These are phyloP conservation scores for Alternaria brassicicola DNA, from an alignment of 2,329 filamentous ascomycete species.

Conservation along the genomic window DNA sequence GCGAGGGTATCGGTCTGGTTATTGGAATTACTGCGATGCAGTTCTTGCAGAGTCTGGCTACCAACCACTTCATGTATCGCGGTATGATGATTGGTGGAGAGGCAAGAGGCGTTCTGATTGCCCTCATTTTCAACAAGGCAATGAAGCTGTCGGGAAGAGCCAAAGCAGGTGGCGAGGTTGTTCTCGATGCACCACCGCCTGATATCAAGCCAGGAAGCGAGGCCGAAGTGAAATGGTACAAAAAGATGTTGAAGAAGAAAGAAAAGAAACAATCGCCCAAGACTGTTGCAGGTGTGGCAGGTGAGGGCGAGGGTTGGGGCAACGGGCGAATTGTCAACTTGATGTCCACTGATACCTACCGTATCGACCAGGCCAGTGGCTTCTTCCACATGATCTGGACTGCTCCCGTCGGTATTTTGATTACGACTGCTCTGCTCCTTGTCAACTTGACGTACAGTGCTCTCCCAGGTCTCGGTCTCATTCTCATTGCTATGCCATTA, in stretches of 20 bases:
- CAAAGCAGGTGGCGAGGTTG: conserved; percentile 74
- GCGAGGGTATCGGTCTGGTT: conserved; percentile 79
- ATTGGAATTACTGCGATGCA: conserved; percentile 88
- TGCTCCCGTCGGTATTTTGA: conserved; percentile 75
- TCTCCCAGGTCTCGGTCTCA: conserved; percentile 82
- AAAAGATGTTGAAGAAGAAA: conserved; percentile 53
- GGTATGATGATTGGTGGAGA: conserved; percentile 93
- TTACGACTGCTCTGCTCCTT: conserved; percentile 80
- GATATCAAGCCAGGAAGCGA: conserved; percentile 57
- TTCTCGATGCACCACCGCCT: conserved; percentile 47
- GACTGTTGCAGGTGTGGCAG: conserved; percentile 59
- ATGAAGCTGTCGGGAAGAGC: conserved; percentile 88
- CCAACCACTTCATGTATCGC: conserved; percentile 90
- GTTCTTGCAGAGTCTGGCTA: conserved; percentile 76
- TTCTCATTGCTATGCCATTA: conserved; percentile 78
- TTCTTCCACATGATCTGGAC: conserved; percentile 94
- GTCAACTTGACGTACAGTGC: conserved; percentile 91
- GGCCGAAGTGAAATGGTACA: conserved; percentile 60
- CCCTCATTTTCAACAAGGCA: conserved; percentile 88
- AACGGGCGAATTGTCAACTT: conserved; percentile 91
- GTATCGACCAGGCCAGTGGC: conserved; percentile 84
- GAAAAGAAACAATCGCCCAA: conserved; percentile 49
- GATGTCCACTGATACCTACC: conserved; percentile 95
- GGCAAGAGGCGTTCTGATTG: conserved; percentile 78
- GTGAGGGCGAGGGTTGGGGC: conserved; percentile 82